A percentile compares a stretch with the other conserved stretches of the same genome.
Evolutionary conservation across 2,329 filamentous ascomycete genomes (phyloP).

Genomic region (Lachnellula cervina): DNA sequence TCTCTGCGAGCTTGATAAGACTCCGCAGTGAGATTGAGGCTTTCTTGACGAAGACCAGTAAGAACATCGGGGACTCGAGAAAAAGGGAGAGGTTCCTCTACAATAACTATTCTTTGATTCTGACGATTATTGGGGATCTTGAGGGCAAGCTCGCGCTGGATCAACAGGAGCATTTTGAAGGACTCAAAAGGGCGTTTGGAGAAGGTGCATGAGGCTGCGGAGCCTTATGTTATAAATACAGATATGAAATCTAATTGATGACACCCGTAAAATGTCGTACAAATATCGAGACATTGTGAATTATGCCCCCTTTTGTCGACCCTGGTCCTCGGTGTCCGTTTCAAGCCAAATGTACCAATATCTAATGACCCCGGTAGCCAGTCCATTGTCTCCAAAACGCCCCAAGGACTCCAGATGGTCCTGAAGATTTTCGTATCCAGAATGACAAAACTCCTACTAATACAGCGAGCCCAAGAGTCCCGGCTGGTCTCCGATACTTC

Average conservation of each 20-base stretch:
- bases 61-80: constrained; percentile 69
- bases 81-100: constrained; percentile 85
- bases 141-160: constrained; percentile 69
- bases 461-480: constrained; percentile 58
- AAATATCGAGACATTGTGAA: background rate
- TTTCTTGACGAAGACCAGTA: constrained; percentile 73
- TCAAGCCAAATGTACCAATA: background rate
- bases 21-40: constrained; percentile 77
- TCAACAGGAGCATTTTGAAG: constrained; percentile 70
- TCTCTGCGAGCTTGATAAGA: constrained; percentile 72
- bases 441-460: constrained; percentile 64
- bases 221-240: background rate
- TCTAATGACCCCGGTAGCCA: constrained; percentile 16
- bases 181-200: constrained; percentile 55
- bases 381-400: constrained; percentile 24
- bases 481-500: constrained; percentile 61
- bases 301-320: too few species aligned
- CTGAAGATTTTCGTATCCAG: constrained; percentile 52
- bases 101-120: constrained; percentile 93
- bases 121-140: constrained; percentile 82
- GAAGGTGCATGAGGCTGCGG: constrained; percentile 31
- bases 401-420: constrained; percentile 19
- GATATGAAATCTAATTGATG: background rate
- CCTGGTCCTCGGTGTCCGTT: background rate
- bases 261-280: background rate